Base-by-base conservation (phyloP, 768 basidiomycete species). In the Agrocybe chaxingu region DNA sequence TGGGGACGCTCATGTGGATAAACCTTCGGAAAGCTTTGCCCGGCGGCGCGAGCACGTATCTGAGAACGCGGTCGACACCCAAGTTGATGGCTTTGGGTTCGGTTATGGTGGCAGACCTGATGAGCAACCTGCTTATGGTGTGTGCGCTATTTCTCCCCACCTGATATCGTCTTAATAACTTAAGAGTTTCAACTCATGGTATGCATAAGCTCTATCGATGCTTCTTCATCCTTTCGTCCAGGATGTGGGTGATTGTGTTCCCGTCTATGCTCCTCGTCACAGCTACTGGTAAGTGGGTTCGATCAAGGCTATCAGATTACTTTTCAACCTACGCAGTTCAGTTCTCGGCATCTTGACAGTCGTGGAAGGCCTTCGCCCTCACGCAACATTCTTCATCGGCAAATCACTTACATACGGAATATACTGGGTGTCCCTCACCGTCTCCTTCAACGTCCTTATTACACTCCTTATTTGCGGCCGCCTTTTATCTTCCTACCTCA, bases 391-490 rank as follows among this genome's bases (percentile, higher is more conserved):
- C 29, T n/a, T 42, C 18, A 3, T 33, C 4, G 30, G 32, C 8
- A 12, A 16, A 8, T 9, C 29, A 31, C n/a, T 10, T 9, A 42
- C 18, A 2, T 42, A 29, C 7, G 41, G 32, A 8, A 24, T 43
- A 9, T 18, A 33, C 8, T 43, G 48, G 48, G 36, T 50, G 19
- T 36, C 40, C 10, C 31, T 50, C 32, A 29, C 48, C 2, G 33
- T 35, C 31, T 31, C 33, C 7, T 42, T 50, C 42, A 50, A 50
- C n/a, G 18, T 42, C 9, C 13, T 50, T 12, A 35, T 50, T 4
- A 44, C 48, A 7, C 13, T 18, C n/a, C 39, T 50, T 19, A 50
- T 50, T 13, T 33, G 32, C 3, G 48, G 36, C 8, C 11, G 48
- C 13, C 41, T 33, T 32, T 24, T 24, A 24, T 24, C 24, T 1